Base-by-base conservation (phyloP, 2,329 filamentous ascomycete species). In the Amesomyces nigricolor region DNA sequence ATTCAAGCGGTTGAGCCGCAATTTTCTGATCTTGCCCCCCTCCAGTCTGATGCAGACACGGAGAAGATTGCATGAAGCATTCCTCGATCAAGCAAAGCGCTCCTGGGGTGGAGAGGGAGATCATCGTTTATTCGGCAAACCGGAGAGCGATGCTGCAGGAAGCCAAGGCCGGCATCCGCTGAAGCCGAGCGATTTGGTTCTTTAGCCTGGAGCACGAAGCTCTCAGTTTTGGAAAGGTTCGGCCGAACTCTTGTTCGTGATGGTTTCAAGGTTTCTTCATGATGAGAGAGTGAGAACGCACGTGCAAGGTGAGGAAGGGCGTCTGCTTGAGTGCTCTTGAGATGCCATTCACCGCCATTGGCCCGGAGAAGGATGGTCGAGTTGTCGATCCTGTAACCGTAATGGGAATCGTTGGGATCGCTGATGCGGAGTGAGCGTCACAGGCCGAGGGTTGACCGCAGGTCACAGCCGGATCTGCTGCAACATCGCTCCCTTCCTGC, bases 91-190 rank as follows among this genome's bases (percentile, higher is more conserved):
- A 69, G 69, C 64, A 66, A 66, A 55, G 60, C 63, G 32, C 61
- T 62, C 63, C 54, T 59, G 64, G 60, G 61, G 66, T 64, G 68
- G 66, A 65, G 66, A 61, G 64, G 63, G 62, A 64, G 69, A 70
- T 70, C 67, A 64, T 67, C 63, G 62, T 68, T 66, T 63, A 58
- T 69, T 68, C 48, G 66, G 69, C 66, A 66, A 58, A 63, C 65
- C 71, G 71, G 71, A 64, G 65, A 56, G 62, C 61, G 60, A 65
- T 66, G 63, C 71, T 71, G 39, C 62, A 73, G 71, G 54, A 47
- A 67, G 70, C 56, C 64, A 71, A 70, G 66, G 52, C 57, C 51
- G 9, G 32, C 40, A 43, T 52, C 44, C 47, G 54, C 47, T 54
- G 43, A 29, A 48, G 51, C 57, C 62, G 60, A 63, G 53, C 60